Evolutionary conservation across 2,329 filamentous ascomycete species (phyloP), one percentile per base, ranked within the genome.

Genomic region (Chaetothyriales sp.): DNA sequence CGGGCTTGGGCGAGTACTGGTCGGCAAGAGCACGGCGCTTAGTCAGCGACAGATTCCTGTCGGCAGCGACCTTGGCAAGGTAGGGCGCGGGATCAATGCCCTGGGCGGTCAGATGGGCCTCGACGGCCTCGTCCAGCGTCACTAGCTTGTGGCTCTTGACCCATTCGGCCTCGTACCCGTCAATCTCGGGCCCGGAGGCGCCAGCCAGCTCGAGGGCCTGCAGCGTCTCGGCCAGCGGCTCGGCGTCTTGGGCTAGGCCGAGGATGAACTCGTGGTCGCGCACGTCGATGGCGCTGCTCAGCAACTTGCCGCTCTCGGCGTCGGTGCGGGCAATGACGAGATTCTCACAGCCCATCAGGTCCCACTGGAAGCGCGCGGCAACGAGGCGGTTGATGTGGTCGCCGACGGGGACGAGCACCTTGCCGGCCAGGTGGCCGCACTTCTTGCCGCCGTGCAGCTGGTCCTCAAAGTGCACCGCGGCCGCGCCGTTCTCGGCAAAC

Each of bases 401-500:
- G 55, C 89, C 86, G 0, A 89, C 81, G 0, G 92, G 90, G 2
- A 97, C 92, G 7, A 98, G 75, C 1, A 97, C 92, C 68, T 97
- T 98, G 60, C 92, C 92, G 0, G 92, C 92, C 55, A 97, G 73
- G 70, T 98, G 92, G 15, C 92, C 92, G 65, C 92, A 98, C 71
- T 97, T 98, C 76, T 98, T 98, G 55, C 92, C 92, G 44, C 92
- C 92, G 65, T 97, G 92, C 46, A 97, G 78, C 70, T 98, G 92
- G 65, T 98, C 92, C 69, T 98, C 92, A 56, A 98, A 95, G 68
- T 98, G 92, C 1, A 98, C 92, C 7, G 85, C 92, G 0, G 92
- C 92, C 1, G 92, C 92, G 50, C 92, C 92, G 61, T 94, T 94
- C 71, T 98, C 92, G 18, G 92, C 92, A 62, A 98, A 98, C 6